Evolutionary conservation across 805 yeast genomes (phyloP).

Genomic region (Lipomyces oligophaga): DNA sequence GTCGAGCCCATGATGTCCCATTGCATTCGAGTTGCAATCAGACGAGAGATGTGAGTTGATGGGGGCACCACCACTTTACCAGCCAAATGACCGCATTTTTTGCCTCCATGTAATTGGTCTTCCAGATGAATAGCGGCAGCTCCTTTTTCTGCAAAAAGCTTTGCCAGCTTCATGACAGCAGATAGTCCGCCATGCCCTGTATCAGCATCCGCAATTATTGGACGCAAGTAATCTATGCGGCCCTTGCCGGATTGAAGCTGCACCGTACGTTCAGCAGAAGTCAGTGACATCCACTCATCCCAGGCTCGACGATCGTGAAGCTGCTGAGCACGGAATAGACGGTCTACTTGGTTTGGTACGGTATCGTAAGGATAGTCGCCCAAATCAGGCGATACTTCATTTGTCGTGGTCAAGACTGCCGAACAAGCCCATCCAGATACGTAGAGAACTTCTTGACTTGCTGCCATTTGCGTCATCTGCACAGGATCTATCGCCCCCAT

Average conservation of each 20-base stretch:
- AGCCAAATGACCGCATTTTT: constrained; percentile 60
- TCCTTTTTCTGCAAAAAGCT: constrained; percentile 61
- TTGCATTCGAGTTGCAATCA: constrained; percentile 57
- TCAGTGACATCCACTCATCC: constrained; percentile 40
- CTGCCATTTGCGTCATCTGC: constrained; percentile 55
- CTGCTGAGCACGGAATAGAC: constrained; percentile 55
- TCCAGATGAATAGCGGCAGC: constrained; percentile 65
- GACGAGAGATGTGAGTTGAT: constrained; percentile 51
- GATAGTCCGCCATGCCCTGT: constrained; percentile 64
- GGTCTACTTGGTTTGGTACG: constrained; percentile 62
- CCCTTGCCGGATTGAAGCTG: constrained; percentile 31
- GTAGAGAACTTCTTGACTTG: constrained; percentile 51
- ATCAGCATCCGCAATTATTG: constrained; percentile 64
- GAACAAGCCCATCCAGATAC: constrained; percentile 64
- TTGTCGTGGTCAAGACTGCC: constrained; percentile 53
- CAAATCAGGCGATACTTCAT: constrained; percentile 62
- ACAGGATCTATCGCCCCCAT: constrained; percentile 62
- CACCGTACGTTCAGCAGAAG: constrained; percentile 31
- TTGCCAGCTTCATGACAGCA: constrained; percentile 61
- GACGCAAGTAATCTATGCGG: constrained; percentile 52
- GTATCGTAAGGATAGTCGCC: constrained; percentile 70
- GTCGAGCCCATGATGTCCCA: constrained; percentile 62
- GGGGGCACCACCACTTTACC: constrained; percentile 63
- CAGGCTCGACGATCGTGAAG: constrained; percentile 53
- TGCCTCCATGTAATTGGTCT: constrained; percentile 63